Conservation (phyloP, 805 yeast genomes). For the Lachancea waltii region DNA sequence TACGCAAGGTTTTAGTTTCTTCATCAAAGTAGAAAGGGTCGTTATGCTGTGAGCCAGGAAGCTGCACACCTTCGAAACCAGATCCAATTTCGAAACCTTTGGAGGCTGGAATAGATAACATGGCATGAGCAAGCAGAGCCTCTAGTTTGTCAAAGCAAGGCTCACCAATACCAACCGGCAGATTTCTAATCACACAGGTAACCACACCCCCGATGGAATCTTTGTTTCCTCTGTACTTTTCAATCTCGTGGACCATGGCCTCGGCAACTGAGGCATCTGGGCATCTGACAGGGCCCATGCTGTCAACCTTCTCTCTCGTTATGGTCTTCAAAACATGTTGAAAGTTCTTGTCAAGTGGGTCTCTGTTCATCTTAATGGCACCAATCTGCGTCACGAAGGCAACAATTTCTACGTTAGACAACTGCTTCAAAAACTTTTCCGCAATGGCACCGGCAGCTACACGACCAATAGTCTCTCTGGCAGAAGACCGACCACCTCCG, state of each 20-base stretch:
- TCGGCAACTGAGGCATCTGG: constrained; percentile 70
- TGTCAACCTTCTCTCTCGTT: constrained; percentile 85
- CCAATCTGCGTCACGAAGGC: constrained; percentile 97
- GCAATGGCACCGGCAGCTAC: constrained; percentile 99
- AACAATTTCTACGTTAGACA: constrained; percentile 83
- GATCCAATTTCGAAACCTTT: constrained; percentile 98
- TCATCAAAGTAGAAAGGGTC: constrained; percentile 71
- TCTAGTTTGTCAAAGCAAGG: constrained; percentile 96
- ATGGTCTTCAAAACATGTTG: constrained; percentile 61
- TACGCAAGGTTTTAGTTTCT: constrained; percentile 59
- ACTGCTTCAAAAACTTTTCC: constrained; percentile 74
- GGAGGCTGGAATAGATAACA: constrained; percentile 96
- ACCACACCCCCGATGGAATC: constrained; percentile 98
- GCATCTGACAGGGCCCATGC: constrained; percentile 85
- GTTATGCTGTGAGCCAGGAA: constrained; percentile 92
- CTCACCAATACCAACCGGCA: constrained; percentile 95
- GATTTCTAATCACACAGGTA: constrained; percentile 91
- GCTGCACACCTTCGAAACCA: constrained; percentile 82
- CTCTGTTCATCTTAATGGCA: constrained; percentile 65
- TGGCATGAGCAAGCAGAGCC: constrained; percentile 93
- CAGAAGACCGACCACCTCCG: constrained; percentile 97
- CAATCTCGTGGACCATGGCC: constrained; percentile 80
- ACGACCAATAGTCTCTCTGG: constrained; percentile 97
- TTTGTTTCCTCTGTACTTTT: constrained; percentile 72
- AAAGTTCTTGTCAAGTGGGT: constrained; percentile 59